These are phyloP conservation scores for Mycena epipterygia DNA, from an alignment of 768 basidiomycete genomes.

Conservation along the genomic window DNA sequence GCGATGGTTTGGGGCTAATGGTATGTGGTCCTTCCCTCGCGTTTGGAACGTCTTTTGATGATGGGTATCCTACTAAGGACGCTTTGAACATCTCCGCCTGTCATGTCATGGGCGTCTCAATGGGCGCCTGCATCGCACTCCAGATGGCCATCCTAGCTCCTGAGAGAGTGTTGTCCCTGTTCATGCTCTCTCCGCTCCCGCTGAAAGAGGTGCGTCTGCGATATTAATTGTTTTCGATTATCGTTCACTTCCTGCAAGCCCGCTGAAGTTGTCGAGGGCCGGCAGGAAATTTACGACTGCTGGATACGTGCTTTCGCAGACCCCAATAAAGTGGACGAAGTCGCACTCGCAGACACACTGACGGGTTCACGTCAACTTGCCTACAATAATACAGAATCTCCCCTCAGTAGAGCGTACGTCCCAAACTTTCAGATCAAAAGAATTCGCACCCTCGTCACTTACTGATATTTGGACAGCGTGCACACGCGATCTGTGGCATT, in stretches of 20 bases:
- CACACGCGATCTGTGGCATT: slow-evolving; percentile 38
- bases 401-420: slow-evolving; percentile 44
- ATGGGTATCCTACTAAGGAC: slow-evolving; percentile 40
- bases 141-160: slow-evolving; percentile 50
- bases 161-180: slow-evolving; percentile 50
- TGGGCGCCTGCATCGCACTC: slow-evolving; percentile 52
- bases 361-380: slow-evolving; percentile 49
- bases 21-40: too few relatives aligned
- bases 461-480: slow-evolving; percentile 37
- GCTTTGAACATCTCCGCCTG: slow-evolving; percentile 51
- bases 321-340: slow-evolving; percentile 39
- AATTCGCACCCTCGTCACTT: background rate
- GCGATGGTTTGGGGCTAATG: slow-evolving; percentile 45
- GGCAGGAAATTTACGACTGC: slow-evolving; percentile 50
- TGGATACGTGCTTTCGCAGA: slow-evolving; percentile 45
- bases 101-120: slow-evolving; percentile 54
- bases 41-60: too few relatives aligned
- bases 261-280: slow-evolving; percentile 48
- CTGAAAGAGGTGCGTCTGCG: slow-evolving; percentile 49
- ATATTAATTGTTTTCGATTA: background rate
- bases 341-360: slow-evolving; percentile 43
- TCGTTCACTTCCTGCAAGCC: slow-evolving; percentile 36
- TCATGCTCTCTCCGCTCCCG: slow-evolving; percentile 53
- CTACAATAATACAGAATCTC: slow-evolving; percentile 42
- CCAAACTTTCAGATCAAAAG: too few relatives aligned